phyloP scores from a whole-genome alignment of 2,329 filamentous ascomycete species.

The Alternaria conjuncta region DNA sequence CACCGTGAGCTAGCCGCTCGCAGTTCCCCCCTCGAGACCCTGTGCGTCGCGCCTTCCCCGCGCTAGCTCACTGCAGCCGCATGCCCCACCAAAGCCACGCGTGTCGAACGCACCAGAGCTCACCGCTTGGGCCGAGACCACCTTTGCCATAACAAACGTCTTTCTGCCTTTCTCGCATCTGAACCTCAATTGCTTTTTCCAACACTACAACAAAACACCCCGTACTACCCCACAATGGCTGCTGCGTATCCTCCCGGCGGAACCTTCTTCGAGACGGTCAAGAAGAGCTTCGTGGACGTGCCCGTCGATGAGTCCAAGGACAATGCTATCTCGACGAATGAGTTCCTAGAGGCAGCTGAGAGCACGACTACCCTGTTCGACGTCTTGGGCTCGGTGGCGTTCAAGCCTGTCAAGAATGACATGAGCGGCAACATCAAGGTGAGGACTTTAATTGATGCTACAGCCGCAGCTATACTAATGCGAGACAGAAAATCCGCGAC shows the following conservation, averaged over 20 bases:
- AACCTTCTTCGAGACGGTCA: conserved; percentile 86
- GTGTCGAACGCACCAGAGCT: conserved; percentile 17
- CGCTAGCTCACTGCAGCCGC: conserved; percentile 19
- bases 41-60: conserved; percentile 26
- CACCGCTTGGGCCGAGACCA: conserved; percentile 23
- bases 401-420: conserved; percentile 89
- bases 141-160: conserved; percentile 9
- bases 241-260: conserved; percentile 61
- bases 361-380: conserved; percentile 84
- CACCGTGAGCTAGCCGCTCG: not conserved
- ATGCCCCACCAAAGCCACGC: conserved; percentile 20
- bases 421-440: conserved; percentile 93
- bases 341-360: conserved; percentile 93
- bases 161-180: not conserved
- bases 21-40: conserved; percentile 18
- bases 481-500: conserved; percentile 80
- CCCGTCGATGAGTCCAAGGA: conserved; percentile 74
- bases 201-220: not conserved
- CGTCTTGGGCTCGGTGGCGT: conserved; percentile 72
- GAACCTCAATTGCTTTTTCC: not conserved
- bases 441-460: not conserved
- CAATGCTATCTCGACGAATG: conserved; percentile 78
- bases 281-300: conserved; percentile 83
- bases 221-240: conserved; percentile 32
- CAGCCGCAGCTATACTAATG: not conserved